Evolutionary conservation across 169 alveolate genomes (phyloP), one percentile per base, ranked within the genome.

Genomic region (Theileria equi): DNA sequence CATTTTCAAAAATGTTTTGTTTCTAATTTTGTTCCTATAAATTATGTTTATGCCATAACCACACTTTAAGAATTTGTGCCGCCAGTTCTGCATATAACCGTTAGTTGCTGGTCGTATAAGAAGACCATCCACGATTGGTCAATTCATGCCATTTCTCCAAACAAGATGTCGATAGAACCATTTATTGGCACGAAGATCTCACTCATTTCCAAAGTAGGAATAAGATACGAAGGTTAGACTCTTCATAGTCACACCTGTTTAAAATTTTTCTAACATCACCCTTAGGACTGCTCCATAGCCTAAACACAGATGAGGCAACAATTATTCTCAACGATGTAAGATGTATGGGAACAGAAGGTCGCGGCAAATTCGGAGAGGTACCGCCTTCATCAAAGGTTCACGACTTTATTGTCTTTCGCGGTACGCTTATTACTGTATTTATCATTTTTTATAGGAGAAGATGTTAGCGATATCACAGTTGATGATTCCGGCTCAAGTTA

Each of bases 291-390:
- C 88, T 93, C 60, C 88, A 81, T 59, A 88, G 91, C 45, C 88
- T 93, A 53, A 89, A 93, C 60, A 82, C 94, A 31, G 85, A 84
- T 17, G 91, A 88, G 34, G 82, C 94, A 29, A 77, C 94, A 0
- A 88, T 93, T 35, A 85, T 92, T 13, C 88, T 93, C 35, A 91
- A 90, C 36, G 83, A 87, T 59, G 97, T 93, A 53, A 71, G 88
- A 50, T 88, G 92, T 34, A 84, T 82, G 71, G 97, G 97, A 11
- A 88, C 95, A 7, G 97, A 93, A 49, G 94, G 94, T 13, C 57
- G 97, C 44, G 77, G 88, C 44, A 81, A 86, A 7, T 64, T 70
- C 43, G 87, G 83, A 10, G 93, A 84, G 40, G 78, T 93, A 8
- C 95, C 94, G 13, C 91, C 95, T 5, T 84, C 94, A 0, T 55